Conservation (phyloP, 2,329 filamentous ascomycete genomes). For the Cladophialophora chaetospira region DNA sequence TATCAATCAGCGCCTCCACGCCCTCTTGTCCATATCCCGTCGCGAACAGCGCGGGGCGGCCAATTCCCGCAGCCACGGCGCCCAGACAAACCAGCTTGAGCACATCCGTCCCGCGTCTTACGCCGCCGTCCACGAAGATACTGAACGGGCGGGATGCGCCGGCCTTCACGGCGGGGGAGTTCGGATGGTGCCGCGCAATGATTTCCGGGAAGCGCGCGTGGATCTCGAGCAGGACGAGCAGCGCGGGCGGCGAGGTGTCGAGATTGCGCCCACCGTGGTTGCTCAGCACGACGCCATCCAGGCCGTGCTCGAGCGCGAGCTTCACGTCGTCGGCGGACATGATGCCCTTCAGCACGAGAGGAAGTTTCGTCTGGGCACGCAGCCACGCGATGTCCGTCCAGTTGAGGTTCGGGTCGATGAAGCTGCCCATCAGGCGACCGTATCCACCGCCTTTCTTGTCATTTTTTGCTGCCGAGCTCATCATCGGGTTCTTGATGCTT, state of each 20-base stretch:
- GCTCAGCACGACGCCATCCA: conserved; percentile 59
- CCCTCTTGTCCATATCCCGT: conserved; percentile 58
- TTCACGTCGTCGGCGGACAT: conserved; percentile 60
- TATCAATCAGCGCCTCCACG: conserved; percentile 57
- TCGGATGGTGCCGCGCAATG: conserved; percentile 43
- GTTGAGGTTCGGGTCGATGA: conserved; percentile 55
- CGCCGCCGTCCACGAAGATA: conserved; percentile 53
- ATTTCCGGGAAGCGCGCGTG: conserved; percentile 54
- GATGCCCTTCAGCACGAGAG: conserved; percentile 60
- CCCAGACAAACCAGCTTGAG: conserved; percentile 58
- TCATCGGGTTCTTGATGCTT: conserved; percentile 39
- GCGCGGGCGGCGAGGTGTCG: conserved; percentile 53
- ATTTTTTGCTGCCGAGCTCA: conserved; percentile 40
- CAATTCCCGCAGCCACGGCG: conserved; percentile 57
- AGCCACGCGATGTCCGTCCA: conserved; percentile 61
- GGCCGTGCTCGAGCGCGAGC: conserved; percentile 53
- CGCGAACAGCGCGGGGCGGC: conserved; percentile 56
- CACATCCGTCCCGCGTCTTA: conserved; percentile 57
- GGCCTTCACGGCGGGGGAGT: conserved; percentile 22
- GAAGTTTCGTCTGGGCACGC: conserved; percentile 47
- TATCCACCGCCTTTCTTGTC: conserved; percentile 59
- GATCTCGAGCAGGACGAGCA: conserved; percentile 56
- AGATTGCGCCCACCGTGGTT: conserved; percentile 64
- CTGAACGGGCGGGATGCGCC: conserved; percentile 41
- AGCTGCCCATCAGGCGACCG: conserved; percentile 55